Conservation (phyloP, 2,329 filamentous ascomycete genomes). For the Dryadomyces sulphureus region DNA sequence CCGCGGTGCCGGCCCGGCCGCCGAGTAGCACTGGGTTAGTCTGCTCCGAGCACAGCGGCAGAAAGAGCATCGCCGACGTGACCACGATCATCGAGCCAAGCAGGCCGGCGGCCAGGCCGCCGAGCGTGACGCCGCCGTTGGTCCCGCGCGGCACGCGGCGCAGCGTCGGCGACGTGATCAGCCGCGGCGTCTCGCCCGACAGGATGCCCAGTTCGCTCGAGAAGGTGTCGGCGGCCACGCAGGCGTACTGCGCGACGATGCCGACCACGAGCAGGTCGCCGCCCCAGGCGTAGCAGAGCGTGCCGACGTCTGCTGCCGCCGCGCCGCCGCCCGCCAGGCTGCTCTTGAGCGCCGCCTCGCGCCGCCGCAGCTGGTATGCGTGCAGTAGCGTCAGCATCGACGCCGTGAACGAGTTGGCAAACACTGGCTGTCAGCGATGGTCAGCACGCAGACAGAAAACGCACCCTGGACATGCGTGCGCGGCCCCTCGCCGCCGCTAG, state of each 20-base stretch:
- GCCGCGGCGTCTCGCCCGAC: slow-evolving; percentile 56
- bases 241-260: slow-evolving; percentile 73
- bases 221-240: slow-evolving; percentile 85
- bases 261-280: slow-evolving; percentile 50
- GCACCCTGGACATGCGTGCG: slow-evolving; percentile 68
- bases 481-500: slow-evolving; percentile 67
- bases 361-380: slow-evolving; percentile 40
- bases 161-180: slow-evolving; percentile 69
- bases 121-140: slow-evolving; percentile 75
- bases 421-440: slow-evolving; percentile 29
- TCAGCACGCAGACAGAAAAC: slow-evolving; percentile 5
- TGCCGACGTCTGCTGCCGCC: slow-evolving; percentile 16
- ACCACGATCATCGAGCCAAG: slow-evolving; percentile 60
- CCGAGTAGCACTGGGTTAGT: slow-evolving; percentile 14
- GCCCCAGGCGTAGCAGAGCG: slow-evolving; percentile 42
- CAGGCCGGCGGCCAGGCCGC: slow-evolving; percentile 59
- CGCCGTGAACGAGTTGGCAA: slow-evolving; percentile 75
- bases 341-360: slow-evolving; percentile 21
- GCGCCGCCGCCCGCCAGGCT: slow-evolving; percentile 4
- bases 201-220: slow-evolving; percentile 92
- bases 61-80: slow-evolving; percentile 45
- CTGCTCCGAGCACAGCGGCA: slow-evolving; percentile 48
- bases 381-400: slow-evolving; percentile 48
- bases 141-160: slow-evolving; percentile 77
- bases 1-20: slow-evolving; percentile 22